These are phyloP conservation scores for Polytrichum commune DNA, from an alignment of 225 moss, liverwort and hornwort species.

Conservation along the genomic window DNA sequence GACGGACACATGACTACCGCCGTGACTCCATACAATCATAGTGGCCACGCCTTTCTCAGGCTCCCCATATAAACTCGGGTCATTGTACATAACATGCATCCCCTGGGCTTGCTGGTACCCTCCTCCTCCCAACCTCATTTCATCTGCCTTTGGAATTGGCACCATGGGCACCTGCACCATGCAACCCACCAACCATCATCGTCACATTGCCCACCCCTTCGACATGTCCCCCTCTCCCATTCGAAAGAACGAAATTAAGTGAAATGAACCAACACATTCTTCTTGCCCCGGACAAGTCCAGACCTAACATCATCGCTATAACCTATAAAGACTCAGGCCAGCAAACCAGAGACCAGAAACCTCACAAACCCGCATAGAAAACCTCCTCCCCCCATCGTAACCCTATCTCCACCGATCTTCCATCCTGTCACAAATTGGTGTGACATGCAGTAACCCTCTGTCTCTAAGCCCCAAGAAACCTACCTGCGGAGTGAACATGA, in stretches of 20 bases:
- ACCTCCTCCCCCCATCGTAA: no score
- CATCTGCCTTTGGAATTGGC: conserved; percentile 75
- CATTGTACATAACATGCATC: conserved; percentile 33
- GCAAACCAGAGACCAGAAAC: neutral
- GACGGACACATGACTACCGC: conserved; percentile 76
- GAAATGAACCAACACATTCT: no score
- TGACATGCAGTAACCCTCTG: no score
- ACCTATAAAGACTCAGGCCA: no score
- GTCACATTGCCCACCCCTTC: neutral
- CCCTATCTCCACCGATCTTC: no score
- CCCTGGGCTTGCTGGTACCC: conserved; percentile 44
- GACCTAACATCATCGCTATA: no score
- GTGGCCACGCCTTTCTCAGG: conserved; percentile 62
- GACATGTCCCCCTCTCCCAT: no score
- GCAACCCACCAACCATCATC: neutral
- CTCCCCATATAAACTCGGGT: conserved; percentile 52
- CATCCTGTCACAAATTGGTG: no score
- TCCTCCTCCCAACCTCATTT: conserved; percentile 52
- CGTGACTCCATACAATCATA: conserved; percentile 96
- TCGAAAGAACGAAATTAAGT: neutral
- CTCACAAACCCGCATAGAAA: neutral
- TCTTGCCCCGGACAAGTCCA: no score
- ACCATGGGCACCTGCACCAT: conserved; percentile 82
- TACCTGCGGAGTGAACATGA: conserved; percentile 99
- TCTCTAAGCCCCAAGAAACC: neutral